Conservation (phyloP, 169 alveolate species). For the Eimeria tenella region DNA sequence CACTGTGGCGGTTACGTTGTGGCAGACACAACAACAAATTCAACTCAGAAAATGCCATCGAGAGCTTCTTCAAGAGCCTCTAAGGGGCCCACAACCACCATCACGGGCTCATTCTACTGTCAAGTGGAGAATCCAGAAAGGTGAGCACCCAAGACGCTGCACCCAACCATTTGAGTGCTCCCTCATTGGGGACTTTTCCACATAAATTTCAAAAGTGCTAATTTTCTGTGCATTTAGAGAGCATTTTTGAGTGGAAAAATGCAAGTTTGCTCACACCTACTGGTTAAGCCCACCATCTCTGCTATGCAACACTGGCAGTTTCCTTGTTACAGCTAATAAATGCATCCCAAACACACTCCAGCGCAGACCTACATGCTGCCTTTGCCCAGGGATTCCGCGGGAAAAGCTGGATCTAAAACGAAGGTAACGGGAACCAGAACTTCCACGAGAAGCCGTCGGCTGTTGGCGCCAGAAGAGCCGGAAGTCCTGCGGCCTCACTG, state of each 20-base stretch:
- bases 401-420: background rate
- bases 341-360: background rate
- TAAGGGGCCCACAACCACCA: conserved; percentile 67
- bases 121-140: conserved; percentile 26
- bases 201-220: too few relatives aligned
- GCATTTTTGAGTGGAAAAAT: too few relatives aligned
- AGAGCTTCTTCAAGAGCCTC: conserved; percentile 24
- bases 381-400: conserved; percentile 3
- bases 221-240: too few relatives aligned
- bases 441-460: conserved; percentile 29
- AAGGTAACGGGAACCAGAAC: background rate
- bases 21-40: background rate
- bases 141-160: background rate
- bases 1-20: conserved; percentile 35
- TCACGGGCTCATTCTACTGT: conserved; percentile 56
- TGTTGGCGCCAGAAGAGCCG: conserved; percentile 56
- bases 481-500: conserved; percentile 71
- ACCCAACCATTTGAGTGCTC: too few relatives aligned
- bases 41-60: conserved; percentile 25
- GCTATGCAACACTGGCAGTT: too few relatives aligned
- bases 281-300: too few relatives aligned
- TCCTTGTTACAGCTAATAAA: too few relatives aligned
- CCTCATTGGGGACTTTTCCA: too few relatives aligned
- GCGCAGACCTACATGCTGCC: background rate
- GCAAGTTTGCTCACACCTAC: too few relatives aligned